Evolutionary conservation across 306 rosid species (phyloP).

Genomic region (Fagus crenata): DNA sequence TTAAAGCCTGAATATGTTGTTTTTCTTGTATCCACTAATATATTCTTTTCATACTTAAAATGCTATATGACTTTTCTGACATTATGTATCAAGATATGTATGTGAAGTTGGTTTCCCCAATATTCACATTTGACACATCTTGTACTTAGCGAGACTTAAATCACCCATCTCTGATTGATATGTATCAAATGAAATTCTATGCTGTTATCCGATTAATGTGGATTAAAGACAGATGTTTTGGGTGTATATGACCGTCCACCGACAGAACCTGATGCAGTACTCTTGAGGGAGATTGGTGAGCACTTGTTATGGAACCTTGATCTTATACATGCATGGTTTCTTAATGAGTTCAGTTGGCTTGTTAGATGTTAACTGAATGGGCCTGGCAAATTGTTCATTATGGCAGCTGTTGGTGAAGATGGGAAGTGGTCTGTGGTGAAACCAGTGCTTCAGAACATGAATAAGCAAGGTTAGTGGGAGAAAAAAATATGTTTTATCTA

Average conservation of each 20-base stretch:
- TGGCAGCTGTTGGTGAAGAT: conserved; percentile 66
- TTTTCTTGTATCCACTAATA: conserved; percentile 49
- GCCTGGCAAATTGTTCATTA: conserved; percentile 1
- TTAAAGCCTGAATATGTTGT: conserved; percentile 72
- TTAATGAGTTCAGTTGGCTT: conserved; percentile 4
- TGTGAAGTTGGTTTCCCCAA: conserved; percentile 6
- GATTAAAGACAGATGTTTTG: conserved; percentile 77
- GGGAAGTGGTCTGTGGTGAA: conserved; percentile 80
- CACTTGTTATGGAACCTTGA: conserved; percentile 21
- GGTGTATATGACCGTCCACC: conserved; percentile 96
- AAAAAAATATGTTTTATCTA: conserved; percentile 2
- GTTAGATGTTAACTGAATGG: not conserved
- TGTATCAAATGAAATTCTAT: conserved; percentile 19
- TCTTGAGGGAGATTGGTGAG: conserved; percentile 80
- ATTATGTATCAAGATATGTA: not conserved
- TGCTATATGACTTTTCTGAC: not conserved
- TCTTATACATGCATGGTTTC: conserved; percentile 17
- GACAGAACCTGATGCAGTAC: conserved; percentile 62
- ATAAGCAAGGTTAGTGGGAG: conserved; percentile 39
- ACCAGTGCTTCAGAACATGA: conserved; percentile 56
- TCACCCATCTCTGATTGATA: conserved; percentile 7
- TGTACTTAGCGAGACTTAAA: not conserved
- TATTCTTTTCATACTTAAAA: conserved; percentile 34
- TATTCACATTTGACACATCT: conserved; percentile 13
- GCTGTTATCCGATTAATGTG: conserved; percentile 43